Evolutionary conservation across 176 grass and related monocot species (phyloP).

Genomic region (Triticum dicoccoides): DNA sequence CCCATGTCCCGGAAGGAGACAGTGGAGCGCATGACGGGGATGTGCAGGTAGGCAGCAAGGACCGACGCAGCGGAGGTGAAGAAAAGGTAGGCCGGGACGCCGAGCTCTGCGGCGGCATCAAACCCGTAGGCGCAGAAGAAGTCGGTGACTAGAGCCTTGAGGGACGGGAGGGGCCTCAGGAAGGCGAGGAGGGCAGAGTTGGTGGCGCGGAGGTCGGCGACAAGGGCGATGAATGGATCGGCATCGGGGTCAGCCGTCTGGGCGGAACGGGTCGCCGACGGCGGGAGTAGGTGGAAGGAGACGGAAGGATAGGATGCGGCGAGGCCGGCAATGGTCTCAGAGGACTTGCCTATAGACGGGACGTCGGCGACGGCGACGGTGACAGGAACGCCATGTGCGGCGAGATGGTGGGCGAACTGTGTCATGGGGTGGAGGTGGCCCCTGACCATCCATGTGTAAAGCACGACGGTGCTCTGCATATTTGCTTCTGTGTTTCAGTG

Average conservation of each 20-base stretch:
- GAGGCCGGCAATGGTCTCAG: background rate
- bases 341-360: conserved; percentile 22
- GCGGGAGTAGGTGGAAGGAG: conserved; percentile 42
- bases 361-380: conserved; percentile 44
- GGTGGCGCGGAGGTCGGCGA: conserved; percentile 36
- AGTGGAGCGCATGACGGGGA: conserved; percentile 24
- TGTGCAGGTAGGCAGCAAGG: conserved; percentile 42
- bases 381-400: conserved; percentile 17
- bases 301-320: conserved; percentile 31
- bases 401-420: conserved; percentile 42
- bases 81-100: conserved; percentile 47
- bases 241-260: conserved; percentile 11
- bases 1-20: conserved; percentile 51
- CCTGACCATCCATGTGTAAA: conserved; percentile 52
- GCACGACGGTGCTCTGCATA: conserved; percentile 36
- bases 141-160: conserved; percentile 54
- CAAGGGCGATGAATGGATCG: conserved; percentile 35
- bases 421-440: conserved; percentile 58
- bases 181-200: conserved; percentile 29
- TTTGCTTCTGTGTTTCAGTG: conserved; percentile 3
- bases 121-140: conserved; percentile 50
- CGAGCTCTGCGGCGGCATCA: conserved; percentile 42
- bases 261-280: background rate
- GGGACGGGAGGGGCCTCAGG: conserved; percentile 28
- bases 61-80: conserved; percentile 37